Percentiles rank a stretch among this genome's conserved stretches.
Evolutionary conservation across 306 rosid species (phyloP).

Genomic region (barrel medic (Medicago truncatula)): DNA sequence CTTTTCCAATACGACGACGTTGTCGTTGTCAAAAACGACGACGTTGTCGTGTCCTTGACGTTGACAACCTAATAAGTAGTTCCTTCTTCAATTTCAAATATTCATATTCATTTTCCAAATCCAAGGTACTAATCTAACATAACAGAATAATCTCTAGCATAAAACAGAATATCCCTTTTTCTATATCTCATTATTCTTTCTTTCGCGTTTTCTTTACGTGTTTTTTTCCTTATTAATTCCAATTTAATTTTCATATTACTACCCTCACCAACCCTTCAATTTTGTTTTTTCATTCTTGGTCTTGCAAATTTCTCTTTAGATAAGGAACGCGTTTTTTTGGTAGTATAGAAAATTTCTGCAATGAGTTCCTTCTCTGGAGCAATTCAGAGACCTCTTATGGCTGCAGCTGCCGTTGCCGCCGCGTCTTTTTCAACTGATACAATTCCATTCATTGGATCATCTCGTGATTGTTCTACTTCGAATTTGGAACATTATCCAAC

Average conservation of each 20-base stretch:
- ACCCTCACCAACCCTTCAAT: neutral
- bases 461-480: constrained; percentile 53
- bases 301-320: no score
- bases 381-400: constrained; percentile 85
- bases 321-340: no score
- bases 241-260: neutral
- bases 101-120: neutral
- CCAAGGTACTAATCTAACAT: constrained; percentile 31
- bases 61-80: constrained; percentile 62
- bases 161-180: constrained; percentile 52
- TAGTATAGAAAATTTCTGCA: no score
- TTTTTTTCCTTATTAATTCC: constrained; percentile 30
- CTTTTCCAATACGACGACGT: constrained; percentile 37
- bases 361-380: constrained; percentile 84
- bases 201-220: constrained; percentile 50
- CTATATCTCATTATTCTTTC: neutral
- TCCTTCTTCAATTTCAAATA: constrained; percentile 28
- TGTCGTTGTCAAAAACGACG: constrained; percentile 40
- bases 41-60: constrained; percentile 7
- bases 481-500: constrained; percentile 38
- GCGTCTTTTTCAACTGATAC: constrained; percentile 81
- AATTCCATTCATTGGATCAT: constrained; percentile 54
- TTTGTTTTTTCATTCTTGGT: no score
- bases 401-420: constrained; percentile 79
- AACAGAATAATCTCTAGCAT: constrained; percentile 43